Evolutionary conservation across 305 asterid genomes (phyloP).

Genomic region (Rubia tinctorum): DNA sequence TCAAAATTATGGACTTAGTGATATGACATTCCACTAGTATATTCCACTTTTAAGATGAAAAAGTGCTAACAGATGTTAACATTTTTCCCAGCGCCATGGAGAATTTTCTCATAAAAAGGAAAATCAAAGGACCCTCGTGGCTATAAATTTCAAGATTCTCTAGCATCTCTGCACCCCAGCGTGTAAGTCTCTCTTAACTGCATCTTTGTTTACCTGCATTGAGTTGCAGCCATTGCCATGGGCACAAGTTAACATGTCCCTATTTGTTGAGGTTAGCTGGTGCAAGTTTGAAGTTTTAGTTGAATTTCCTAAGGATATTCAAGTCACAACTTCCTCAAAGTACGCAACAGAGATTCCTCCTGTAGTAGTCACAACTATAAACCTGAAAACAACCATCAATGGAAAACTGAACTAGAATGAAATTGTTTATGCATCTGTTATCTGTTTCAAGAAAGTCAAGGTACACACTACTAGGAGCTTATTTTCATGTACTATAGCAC

Average conservation of each 20-base stretch:
- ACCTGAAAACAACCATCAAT: slow-evolving; percentile 78
- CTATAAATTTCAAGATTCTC: slow-evolving; percentile 76
- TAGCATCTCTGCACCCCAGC: slow-evolving; percentile 58
- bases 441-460: slow-evolving; percentile 92
- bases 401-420: slow-evolving; percentile 80
- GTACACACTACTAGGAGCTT: slow-evolving; percentile 41
- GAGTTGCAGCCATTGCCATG: neutral
- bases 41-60: neutral
- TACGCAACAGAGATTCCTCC: slow-evolving; percentile 69
- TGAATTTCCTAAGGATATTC: slow-evolving; percentile 71
- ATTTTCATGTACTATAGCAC: slow-evolving; percentile 1
- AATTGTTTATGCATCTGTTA: slow-evolving; percentile 89
- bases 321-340: slow-evolving; percentile 55
- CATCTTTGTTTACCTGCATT: slow-evolving; percentile 12
- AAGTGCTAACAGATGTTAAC: neutral
- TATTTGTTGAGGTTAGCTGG: slow-evolving; percentile 89
- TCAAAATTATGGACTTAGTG: neutral
- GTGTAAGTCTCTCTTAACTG: slow-evolving; percentile 45
- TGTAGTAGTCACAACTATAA: slow-evolving; percentile 77
- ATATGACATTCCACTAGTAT: neutral
- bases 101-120: slow-evolving; percentile 81
- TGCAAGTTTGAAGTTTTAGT: slow-evolving; percentile 86
- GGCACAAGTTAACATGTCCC: slow-evolving; percentile 12
- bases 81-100: slow-evolving; percentile 75
- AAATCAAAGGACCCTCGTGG: slow-evolving; percentile 97